Conservation (phyloP, 2,329 filamentous ascomycete genomes). For the Arthroderma uncinatum region DNA sequence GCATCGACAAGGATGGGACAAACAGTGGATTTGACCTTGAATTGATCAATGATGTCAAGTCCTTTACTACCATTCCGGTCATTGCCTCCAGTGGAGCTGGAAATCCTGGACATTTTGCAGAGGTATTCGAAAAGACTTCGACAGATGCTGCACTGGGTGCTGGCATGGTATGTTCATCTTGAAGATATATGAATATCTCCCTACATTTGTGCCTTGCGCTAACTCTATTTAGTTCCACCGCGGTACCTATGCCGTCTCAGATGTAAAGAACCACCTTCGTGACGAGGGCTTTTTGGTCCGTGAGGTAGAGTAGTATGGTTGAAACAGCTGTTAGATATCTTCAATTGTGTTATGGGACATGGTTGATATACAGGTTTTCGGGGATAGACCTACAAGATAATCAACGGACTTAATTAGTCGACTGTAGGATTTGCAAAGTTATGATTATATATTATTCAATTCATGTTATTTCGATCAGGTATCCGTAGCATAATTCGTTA, state of each 20-base stretch:
- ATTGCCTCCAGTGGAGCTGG: slow-evolving; percentile 92
- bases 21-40: slow-evolving; percentile 93
- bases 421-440: not conserved
- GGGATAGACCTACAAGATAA: not conserved
- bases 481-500: not conserved
- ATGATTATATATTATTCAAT: not conserved
- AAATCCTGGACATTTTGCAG: slow-evolving; percentile 72
- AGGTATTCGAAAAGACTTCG: slow-evolving; percentile 75
- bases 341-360: not conserved
- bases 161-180: slow-evolving; percentile 56
- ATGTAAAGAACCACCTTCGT: slow-evolving; percentile 77
- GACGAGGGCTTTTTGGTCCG: not conserved
- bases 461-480: not conserved
- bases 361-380: not conserved
- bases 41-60: slow-evolving; percentile 78
- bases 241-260: slow-evolving; percentile 83
- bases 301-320: slow-evolving; percentile 7
- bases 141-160: slow-evolving; percentile 91
- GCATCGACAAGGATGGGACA: slow-evolving; percentile 92
- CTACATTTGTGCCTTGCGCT: slow-evolving; percentile 11
- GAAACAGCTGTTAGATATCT: not conserved
- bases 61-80: slow-evolving; percentile 77
- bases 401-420: not conserved
- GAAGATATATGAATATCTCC: not conserved
- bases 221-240: slow-evolving; percentile 59